Evolutionary conservation across 306 rosid species (phyloP).

Genomic region (Psophocarpus tetragonolobus): DNA sequence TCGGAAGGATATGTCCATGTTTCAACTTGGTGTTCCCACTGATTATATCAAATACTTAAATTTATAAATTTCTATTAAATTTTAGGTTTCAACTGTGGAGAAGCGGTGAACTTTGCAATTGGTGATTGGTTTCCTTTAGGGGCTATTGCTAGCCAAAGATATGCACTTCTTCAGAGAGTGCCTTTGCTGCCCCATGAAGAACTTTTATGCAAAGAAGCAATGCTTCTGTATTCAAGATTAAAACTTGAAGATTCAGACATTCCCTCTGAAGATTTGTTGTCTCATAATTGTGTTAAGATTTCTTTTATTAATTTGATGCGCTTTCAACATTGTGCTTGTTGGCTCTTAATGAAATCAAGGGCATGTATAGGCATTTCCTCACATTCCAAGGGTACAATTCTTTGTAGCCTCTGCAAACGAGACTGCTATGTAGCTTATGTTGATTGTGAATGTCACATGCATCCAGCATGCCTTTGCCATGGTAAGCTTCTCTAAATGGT

Average conservation of each 20-base stretch:
- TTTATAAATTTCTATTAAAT: constrained; percentile 1
- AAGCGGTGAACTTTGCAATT: constrained; percentile 83
- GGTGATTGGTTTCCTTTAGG: constrained; percentile 86
- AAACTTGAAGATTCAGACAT: constrained; percentile 60
- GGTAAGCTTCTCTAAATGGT: constrained; percentile 47
- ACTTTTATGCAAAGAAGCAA: constrained; percentile 76
- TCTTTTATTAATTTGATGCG: constrained; percentile 68
- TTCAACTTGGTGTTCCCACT: neutral
- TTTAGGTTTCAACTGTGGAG: constrained; percentile 86
- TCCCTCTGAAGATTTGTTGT: constrained; percentile 46
- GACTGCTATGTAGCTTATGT: constrained; percentile 69
- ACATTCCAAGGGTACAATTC: constrained; percentile 55
- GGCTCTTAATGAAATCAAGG: constrained; percentile 65
- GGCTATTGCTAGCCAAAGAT: constrained; percentile 74
- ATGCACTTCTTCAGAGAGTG: constrained; percentile 65
- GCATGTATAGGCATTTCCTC: constrained; percentile 48
- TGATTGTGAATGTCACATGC: constrained; percentile 63
- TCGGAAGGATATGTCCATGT: neutral
- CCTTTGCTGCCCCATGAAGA: constrained; percentile 88
- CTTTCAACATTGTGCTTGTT: constrained; percentile 74
- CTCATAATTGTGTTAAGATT: constrained; percentile 49
- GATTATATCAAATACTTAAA: neutral
- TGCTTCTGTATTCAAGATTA: constrained; percentile 52
- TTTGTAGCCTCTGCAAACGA: constrained; percentile 76
- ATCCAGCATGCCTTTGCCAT: constrained; percentile 73